These are phyloP conservation scores for Penicillium bialowiezense DNA, from an alignment of 495 filamentous ascomycete genomes.

Conservation along the genomic window DNA sequence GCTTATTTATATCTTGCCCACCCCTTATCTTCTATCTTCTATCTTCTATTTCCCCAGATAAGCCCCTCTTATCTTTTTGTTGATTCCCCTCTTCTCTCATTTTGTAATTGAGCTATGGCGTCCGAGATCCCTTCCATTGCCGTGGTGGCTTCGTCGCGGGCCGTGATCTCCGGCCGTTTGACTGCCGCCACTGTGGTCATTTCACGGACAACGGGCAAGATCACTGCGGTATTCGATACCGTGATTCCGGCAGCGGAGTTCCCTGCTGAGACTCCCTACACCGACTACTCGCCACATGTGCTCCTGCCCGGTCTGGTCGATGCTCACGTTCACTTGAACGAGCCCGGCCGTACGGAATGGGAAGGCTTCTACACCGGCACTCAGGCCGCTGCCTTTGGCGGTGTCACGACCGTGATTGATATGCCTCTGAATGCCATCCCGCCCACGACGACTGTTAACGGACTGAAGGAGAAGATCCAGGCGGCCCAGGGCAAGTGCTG, in stretches of 20 bases:
- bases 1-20: slow-evolving; percentile 25
- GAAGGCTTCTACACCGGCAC: slow-evolving; percentile 96
- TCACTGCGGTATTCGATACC: slow-evolving; percentile 70
- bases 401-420: slow-evolving; percentile 96
- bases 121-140: slow-evolving; percentile 48
- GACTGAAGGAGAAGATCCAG: slow-evolving; percentile 77
- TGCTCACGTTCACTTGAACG: slow-evolving; percentile 96
- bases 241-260: slow-evolving; percentile 72
- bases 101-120: slow-evolving; percentile 16
- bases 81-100: neutral
- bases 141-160: slow-evolving; percentile 80
- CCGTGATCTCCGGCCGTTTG: slow-evolving; percentile 65
- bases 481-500: slow-evolving; percentile 91
- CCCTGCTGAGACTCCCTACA: slow-evolving; percentile 67
- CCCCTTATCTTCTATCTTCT: slow-evolving; percentile 11
- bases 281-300: slow-evolving; percentile 81
- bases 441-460: slow-evolving; percentile 85
- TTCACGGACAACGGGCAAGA: slow-evolving; percentile 77
- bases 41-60: slow-evolving; percentile 12
- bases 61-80: slow-evolving; percentile 6
- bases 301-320: slow-evolving; percentile 92
- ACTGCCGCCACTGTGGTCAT: slow-evolving; percentile 77
- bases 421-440: slow-evolving; percentile 99
- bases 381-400: slow-evolving; percentile 88
- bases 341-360: slow-evolving; percentile 97